Conservation (phyloP, 2,329 filamentous ascomycete genomes). For the Ophiostoma populinum region DNA sequence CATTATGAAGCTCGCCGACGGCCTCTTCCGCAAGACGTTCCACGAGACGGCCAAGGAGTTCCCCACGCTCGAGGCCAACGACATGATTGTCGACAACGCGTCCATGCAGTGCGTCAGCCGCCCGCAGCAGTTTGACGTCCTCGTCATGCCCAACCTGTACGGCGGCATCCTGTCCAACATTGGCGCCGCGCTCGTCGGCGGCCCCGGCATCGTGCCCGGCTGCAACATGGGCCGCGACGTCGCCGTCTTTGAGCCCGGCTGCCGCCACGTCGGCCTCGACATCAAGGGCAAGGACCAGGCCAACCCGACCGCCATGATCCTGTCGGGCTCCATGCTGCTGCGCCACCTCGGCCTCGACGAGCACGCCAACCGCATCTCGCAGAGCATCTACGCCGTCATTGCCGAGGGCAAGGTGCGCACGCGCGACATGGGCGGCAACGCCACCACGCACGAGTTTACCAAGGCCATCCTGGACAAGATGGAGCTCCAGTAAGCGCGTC, state of each 20-base stretch:
- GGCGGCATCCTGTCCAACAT: constrained; percentile 98
- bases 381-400: constrained; percentile 63
- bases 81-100: constrained; percentile 99
- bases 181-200: constrained; percentile 88
- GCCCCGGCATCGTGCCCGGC: constrained; percentile 89
- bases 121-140: constrained; percentile 97
- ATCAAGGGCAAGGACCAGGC: constrained; percentile 99
- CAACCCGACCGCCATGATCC: constrained; percentile 89
- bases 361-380: constrained; percentile 95
- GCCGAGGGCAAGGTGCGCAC: constrained; percentile 79
- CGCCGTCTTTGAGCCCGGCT: constrained; percentile 95
- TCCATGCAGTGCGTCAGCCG: constrained; percentile 96
- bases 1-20: constrained; percentile 99
- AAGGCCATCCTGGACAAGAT: constrained; percentile 87
- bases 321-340: constrained; percentile 92
- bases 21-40: constrained; percentile 96
- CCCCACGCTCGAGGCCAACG: constrained; percentile 86
- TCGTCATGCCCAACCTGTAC: constrained; percentile 99
- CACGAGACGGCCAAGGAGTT: constrained; percentile 87
- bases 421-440: constrained; percentile 85
- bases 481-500: constrained; percentile 61
- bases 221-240: constrained; percentile 99
- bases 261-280: constrained; percentile 96
- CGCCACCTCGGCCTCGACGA: constrained; percentile 94
- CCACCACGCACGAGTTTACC: constrained; percentile 89